phyloP scores from a whole-genome alignment of 345 rosid genomes.

The Rhodomyrtus tomentosa region DNA sequence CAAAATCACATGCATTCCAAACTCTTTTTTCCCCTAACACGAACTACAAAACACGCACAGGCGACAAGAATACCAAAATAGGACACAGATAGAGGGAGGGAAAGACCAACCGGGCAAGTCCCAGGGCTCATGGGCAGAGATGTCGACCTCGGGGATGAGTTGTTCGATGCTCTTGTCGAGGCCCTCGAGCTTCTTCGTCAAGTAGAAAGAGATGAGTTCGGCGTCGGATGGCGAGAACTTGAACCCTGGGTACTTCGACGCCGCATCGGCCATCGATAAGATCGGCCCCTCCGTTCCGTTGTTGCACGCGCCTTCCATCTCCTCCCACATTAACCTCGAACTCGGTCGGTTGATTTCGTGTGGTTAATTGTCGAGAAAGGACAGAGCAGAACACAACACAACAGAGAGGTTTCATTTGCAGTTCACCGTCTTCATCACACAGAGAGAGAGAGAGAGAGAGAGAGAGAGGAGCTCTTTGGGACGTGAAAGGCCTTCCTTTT shows the following conservation, averaged over 20 bases:
- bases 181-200: constrained; percentile 57
- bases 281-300: background rate
- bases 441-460: too few species aligned
- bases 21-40: background rate
- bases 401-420: background rate
- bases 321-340: background rate
- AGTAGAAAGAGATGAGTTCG: constrained; percentile 55
- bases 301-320: background rate
- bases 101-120: constrained; percentile 54
- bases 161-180: constrained; percentile 36
- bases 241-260: constrained; percentile 65
- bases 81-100: background rate
- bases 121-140: constrained; percentile 66
- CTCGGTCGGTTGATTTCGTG: background rate
- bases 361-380: background rate
- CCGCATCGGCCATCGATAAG: background rate
- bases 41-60: background rate
- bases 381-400: too few species aligned
- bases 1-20: background rate
- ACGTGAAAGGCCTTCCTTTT: background rate
- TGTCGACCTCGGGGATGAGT: constrained; percentile 52
- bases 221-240: constrained; percentile 62
- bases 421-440: background rate
- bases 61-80: background rate
- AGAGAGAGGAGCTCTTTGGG: background rate